Base-by-base conservation (phyloP, 768 basidiomycete species). In the Macrolepiota fuliginosa region DNA sequence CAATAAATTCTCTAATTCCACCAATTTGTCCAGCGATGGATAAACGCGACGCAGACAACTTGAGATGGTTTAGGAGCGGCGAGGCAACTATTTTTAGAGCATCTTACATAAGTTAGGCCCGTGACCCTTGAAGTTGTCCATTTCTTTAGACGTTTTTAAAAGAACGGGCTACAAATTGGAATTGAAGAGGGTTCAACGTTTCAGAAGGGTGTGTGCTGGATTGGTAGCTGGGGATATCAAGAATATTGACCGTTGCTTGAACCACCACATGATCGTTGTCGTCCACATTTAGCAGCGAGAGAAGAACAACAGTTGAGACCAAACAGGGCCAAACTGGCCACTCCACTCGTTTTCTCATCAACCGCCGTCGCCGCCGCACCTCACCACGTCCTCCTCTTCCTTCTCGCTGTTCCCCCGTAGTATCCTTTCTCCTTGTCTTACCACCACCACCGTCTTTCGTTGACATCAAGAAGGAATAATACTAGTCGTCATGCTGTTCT, bases 401-500 rank as follows among this genome's bases (percentile, higher is more conserved):
- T 13, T 29, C 25, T 49, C 64, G 62, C 60, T 62, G 63, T 11
- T 49, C 50, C 58, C 49, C 35, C 53, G 52, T 45, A 60, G 22
- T 62, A 47, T 56, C 58, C 54, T 40, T 56, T 47, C 42, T 27
- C 9, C 22, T 45, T 17, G 10, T 42, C 54, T 5, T 2, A 32
- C 13, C 53, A 19, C 10, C 57, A 36, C 10, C 57, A 36, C 42
- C 24, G 25, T 35, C 46, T 19, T 22, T 54, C 27, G 19, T 61
- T 50, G 53, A 54, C 32, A 25, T n/a, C 29, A 29, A 55, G 60
- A 17, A 2, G 29, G 24, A 32, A 17, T 46, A 37, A n/a, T n/a
- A 27, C 36, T 51, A 61, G 47, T 59, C 69, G 64, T 65, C 70
- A 83, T 83, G 81, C 69, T 78, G 63, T 63, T 79, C 64, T 66